Conservation (phyloP, 2,329 filamentous ascomycete genomes). For the Paracoccidioides brasiliensis region DNA sequence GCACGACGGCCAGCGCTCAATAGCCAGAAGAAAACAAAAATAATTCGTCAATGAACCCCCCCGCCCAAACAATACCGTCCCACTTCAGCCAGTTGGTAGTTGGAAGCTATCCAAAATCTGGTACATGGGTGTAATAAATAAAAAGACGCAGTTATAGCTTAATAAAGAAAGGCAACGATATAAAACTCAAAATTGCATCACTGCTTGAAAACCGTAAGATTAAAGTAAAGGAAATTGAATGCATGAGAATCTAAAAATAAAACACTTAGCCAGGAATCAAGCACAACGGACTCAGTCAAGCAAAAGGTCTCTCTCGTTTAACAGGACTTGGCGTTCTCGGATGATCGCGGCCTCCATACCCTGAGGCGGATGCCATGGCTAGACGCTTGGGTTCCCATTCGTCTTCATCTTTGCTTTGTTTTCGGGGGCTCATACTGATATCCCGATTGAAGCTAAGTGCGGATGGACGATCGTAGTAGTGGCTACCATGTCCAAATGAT, state of each 20-base stretch:
- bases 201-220: neutral
- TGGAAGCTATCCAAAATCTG: neutral
- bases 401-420: constrained; percentile 14
- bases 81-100: neutral
- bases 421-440: constrained; percentile 11
- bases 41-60: neutral
- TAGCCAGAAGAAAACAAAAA: neutral
- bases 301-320: constrained; percentile 18
- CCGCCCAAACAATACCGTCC: neutral
- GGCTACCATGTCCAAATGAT: constrained; percentile 13
- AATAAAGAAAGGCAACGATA: neutral
- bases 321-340: constrained; percentile 27
- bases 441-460: constrained; percentile 3
- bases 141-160: neutral
- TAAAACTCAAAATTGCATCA: neutral
- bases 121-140: constrained; percentile 4
- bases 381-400: constrained; percentile 19
- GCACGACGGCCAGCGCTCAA: constrained; percentile 1
- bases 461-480: constrained; percentile 1
- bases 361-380: constrained; percentile 20
- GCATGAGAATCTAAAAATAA: too few relatives aligned
- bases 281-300: constrained; percentile 1
- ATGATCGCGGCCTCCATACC: constrained; percentile 20
- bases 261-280: neutral
- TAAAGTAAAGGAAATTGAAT: neutral